Evolutionary conservation across 805 yeast species (phyloP).

Genomic region (Candida suzukii): DNA sequence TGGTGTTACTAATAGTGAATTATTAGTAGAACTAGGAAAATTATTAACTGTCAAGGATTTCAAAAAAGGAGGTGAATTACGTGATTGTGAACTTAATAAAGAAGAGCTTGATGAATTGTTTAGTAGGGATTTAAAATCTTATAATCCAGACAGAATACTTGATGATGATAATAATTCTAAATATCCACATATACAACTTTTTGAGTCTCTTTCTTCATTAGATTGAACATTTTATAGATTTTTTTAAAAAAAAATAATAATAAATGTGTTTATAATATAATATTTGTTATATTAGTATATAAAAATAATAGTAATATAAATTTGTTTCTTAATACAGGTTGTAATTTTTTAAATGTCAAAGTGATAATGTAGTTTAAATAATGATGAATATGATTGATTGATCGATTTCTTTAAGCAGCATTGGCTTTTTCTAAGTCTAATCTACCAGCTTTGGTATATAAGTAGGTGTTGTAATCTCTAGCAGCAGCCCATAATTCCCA

Average conservation of each 20-base stretch:
- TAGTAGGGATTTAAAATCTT: constrained; percentile 41
- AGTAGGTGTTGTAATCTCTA: constrained; percentile 84
- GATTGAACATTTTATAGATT: neutral
- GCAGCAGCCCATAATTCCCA: constrained; percentile 86
- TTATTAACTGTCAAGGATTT: constrained; percentile 32
- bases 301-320: neutral
- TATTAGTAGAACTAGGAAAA: constrained; percentile 28
- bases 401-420: constrained; percentile 10
- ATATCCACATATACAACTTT: constrained; percentile 22
- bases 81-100: constrained; percentile 23
- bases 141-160: constrained; percentile 13
- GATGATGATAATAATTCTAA: constrained; percentile 1
- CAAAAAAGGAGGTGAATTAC: constrained; percentile 8
- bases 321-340: neutral
- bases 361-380: too few relatives aligned
- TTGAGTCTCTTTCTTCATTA: constrained; percentile 28
- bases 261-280: neutral
- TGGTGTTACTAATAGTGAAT: constrained; percentile 9
- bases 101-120: constrained; percentile 43
- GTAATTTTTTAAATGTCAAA: neutral
- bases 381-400: neutral
- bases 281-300: neutral
- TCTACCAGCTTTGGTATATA: constrained; percentile 97
- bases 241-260: neutral
- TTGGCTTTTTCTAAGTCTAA: constrained; percentile 75